Percentiles rank a stretch among this genome's conserved stretches.
phyloP scores from a whole-genome alignment of 1,284 basidiomycete genomes.

The Coniferiporia weirii region DNA sequence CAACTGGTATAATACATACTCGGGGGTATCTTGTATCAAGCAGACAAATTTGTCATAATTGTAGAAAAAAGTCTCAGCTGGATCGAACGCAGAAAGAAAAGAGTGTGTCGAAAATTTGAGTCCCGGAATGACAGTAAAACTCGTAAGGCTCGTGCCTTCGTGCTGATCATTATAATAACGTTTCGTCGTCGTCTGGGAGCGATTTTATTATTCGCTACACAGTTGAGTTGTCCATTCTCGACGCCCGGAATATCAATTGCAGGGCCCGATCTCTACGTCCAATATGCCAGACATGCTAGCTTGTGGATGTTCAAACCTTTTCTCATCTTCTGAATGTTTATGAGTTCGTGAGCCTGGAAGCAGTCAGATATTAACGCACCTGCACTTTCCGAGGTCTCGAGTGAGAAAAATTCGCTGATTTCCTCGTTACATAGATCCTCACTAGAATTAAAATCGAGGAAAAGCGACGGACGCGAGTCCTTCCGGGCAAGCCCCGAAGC shows the following conservation, averaged over 20 bases:
- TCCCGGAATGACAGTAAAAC: too few species aligned
- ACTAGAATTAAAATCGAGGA: neutral
- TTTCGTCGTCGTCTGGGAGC: too few species aligned
- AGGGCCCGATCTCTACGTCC: neutral
- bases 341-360: neutral
- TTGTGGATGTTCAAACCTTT: neutral
- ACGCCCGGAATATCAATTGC: neutral
- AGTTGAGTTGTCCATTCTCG: neutral
- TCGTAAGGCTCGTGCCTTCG: too few species aligned
- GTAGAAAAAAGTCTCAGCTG: too few species aligned
- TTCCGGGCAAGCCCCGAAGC: neutral
- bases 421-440: neutral
- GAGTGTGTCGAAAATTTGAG: too few species aligned
- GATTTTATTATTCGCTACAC: too few species aligned
- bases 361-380: neutral
- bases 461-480: neutral
- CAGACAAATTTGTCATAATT: too few species aligned
- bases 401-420: neutral
- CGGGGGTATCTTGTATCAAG: too few species aligned
- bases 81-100: too few species aligned
- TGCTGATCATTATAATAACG: too few species aligned
- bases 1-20: too few species aligned
- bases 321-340: neutral
- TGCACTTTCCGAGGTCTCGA: neutral
- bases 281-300: neutral